Base-by-base conservation (phyloP, 441 rosid species). In the Arabidopsis hybrid region DNA sequence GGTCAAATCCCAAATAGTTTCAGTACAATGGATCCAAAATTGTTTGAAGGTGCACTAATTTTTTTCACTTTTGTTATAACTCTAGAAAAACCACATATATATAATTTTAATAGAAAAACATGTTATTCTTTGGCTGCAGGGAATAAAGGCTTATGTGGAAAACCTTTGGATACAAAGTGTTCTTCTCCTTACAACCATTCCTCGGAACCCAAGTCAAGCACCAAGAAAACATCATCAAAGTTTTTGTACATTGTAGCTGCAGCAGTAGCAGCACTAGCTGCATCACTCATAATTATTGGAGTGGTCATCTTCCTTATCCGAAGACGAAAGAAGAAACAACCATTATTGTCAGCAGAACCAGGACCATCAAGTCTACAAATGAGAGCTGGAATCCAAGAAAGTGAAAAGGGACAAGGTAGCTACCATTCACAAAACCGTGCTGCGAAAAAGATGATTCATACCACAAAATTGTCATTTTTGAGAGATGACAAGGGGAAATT, bases 111-210 rank as follows among this genome's bases (percentile, higher is more conserved):
- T 10, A 18, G 2, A 60, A 6, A 11, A 18, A 8, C 1, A 29
- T 40, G 50, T 43, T 45, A 2, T 64, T 6, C 0, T 29, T 61
- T 45, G 17, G 26, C 26, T 21, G 35, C 78, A 93, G 98, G 93
- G 9, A 93, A 91, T 77, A 75, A 84, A 56, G 92, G 73, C 35
- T 69, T 93, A 45, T 88, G 98, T 46, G 93, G 91, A 46, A 53
- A 62, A 21, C 95, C 97, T 51, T 55, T 91, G 74, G 59, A 50
- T 0, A 60, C 38, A 0, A 13, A 70, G 7, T 89, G 97, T 56
- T 35, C 38, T 47, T 47, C 76, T 52, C 56, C 74, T 56, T 17
- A 63, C 64, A 38, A 16, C 31, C 4, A 52, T 36, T 60, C 77
- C 29, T 16, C 40, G 5, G 36, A 34, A 18, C 59, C 69, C 1